Base-by-base conservation (phyloP, 2,329 filamentous ascomycete genomes). In the Stagonosporopsis chrysanthemi region DNA sequence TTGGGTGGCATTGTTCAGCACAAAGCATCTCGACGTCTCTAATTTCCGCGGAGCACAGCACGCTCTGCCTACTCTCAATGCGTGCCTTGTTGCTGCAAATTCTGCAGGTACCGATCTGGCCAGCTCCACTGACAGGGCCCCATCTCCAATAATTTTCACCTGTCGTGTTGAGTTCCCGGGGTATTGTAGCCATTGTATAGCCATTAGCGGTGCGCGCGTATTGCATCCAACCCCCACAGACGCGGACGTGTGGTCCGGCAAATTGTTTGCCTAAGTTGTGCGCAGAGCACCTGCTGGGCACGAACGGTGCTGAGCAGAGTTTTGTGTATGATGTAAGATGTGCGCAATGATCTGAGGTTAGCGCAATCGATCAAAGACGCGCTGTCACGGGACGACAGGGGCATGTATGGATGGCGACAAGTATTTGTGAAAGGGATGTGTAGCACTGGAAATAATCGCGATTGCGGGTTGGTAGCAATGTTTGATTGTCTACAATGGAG, bases 271-370 rank as follows among this genome's bases (percentile, higher is more conserved):
- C 17, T 35, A 40, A 26, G 24, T 17, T n/a, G n/a, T 6, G 14
- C 26, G 15, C 19, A 38, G 15, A 19, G 48, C 40, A 11, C 31
- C 5, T 29, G 12, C 29, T 5, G n/a, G 28, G 26, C 42, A 17
- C 40, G 24, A 28, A 19, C 11, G 3, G 14, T 40, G 26, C 3
- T 40, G 15, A 15, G 35, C 35, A 46, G 42, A 52, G 15, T 46
- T 46, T 33, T 35, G 36, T 35, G n/a, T 33, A 56, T 56, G 53
- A 56, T 56, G 54, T 52, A 52, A 56, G 43, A 33, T 33, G 41
- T 28, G 40, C 53, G 42, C 28, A 42, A 42, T 56, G 36, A 41
- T 52, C 23, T 43, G 41, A 41, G 24, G 17, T 45, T 52, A 52
- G 48, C 48, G 28, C 42, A 42, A 38, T 56, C 26, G 39, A 23